Evolutionary conservation across 345 rosid genomes (phyloP), one percentile per base, ranked within the genome.

Genomic region (Moricandia arvensis): DNA sequence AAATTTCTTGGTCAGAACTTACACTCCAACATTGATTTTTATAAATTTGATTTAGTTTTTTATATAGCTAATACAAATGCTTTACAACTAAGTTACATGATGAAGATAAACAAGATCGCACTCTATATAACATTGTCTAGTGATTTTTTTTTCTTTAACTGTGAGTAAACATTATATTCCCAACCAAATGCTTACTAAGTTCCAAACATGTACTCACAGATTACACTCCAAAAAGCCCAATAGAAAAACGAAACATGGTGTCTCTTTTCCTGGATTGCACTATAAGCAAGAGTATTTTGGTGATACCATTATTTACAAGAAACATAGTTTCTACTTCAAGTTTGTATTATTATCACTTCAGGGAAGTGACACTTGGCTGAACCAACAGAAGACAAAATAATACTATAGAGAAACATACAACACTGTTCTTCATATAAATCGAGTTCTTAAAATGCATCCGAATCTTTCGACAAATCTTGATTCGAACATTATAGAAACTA

Each of bases 261-360:
- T 5, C 7, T n/a, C n/a, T n/a, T 12, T 35, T 61, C 24, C 68
- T 75, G 55, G 58, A 61, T 61, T 68, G 41, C 63, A 75, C 64
- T 35, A n/a, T 43, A 47, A 47, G 53, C 18, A 47, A 54, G 59
- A 45, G 79, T 26, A 55, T 54, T 33, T 49, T 43, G 38, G 65
- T n/a, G 43, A 33, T 41, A 72, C 66, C 78, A 69, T 69, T 11
- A 76, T 69, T 21, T 69, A 54, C 71, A 70, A 49, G 51, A 76
- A 63, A 63, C 71, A 76, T 59, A 4, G 64, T 41, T 76, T 70
- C 66, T 69, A 70, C 75, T 76, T 69, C 71, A 76, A 76, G 75
- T 70, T 67, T 76, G 80, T 26, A 55, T 63, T 69, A 76, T 76
- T 70, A 76, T 75, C 71, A 76, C 65, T 68, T 53, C 2, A 61